Conservation (phyloP, 768 basidiomycete species). For the Lactarius indigo region DNA sequence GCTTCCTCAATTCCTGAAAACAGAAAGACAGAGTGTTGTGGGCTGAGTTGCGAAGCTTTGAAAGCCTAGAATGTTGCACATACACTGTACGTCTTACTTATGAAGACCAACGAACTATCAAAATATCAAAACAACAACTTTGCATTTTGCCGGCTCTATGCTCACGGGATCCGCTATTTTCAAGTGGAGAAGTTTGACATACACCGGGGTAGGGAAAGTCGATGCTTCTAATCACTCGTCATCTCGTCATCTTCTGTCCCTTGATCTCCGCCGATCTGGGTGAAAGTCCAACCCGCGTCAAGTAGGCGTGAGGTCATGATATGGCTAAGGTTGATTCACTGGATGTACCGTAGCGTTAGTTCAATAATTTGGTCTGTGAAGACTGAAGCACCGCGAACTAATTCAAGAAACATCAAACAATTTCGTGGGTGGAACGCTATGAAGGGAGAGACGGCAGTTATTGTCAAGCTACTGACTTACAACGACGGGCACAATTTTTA, state of each 20-base stretch:
- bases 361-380: no score
- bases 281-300: slow-evolving; percentile 58
- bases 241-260: slow-evolving; percentile 52
- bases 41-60: neutral
- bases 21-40: neutral
- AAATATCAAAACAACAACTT: slow-evolving; percentile 19
- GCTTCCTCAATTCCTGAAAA: slow-evolving; percentile 80
- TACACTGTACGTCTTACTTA: slow-evolving; percentile 93
- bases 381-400: neutral
- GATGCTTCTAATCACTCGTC: slow-evolving; percentile 62
- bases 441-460: neutral
- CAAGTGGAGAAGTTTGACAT: no score
- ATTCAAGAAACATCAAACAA: neutral
- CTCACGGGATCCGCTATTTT: no score
- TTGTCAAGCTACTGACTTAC: neutral
- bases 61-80: no score
- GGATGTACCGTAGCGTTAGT: slow-evolving; percentile 2
- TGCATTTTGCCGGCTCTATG: no score
- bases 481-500: neutral
- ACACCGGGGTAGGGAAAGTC: no score
- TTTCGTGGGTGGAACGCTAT: no score
- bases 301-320: slow-evolving; percentile 33
- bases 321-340: neutral
- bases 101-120: slow-evolving; percentile 67
- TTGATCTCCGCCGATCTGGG: slow-evolving; percentile 58